Evolutionary conservation across 208 protist genomes (phyloP), one percentile per base, ranked within the genome.

Genomic region (Leishmania martiniquensis): DNA sequence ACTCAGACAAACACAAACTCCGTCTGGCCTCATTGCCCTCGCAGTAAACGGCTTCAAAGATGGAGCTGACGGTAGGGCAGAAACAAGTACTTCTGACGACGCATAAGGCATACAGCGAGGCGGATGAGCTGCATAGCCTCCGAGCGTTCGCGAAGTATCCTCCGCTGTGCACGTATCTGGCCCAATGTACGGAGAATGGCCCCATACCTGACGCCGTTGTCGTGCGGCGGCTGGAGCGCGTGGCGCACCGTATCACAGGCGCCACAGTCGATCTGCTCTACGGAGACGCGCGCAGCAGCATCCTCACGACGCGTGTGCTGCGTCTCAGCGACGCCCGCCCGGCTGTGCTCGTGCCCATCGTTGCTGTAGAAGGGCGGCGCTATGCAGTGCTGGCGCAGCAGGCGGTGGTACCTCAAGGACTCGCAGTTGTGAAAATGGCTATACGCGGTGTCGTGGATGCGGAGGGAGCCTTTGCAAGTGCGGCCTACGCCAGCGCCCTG

Each of bases 31-130:
- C 15, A 42, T 32, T 12, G 0, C 49, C 32, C n/a, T n/a, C 13
- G 25, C n/a, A 57, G 5, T 51, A 39, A 25, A 60, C 13, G 45
- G 4, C 7, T 47, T 72, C n/a, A 34, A 20, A 9, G 45, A 95
- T 95, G 91, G 91, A 95, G 52, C 20, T 95, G 0, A 49, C 75
- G n/a, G 78, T 95, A 20, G 78, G 80, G 15, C 72, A 79, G n/a
- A 60, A 57, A 52, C 68, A 65, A 15, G 89, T 88, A 57, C 73
- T 92, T 10, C 77, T 95, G 52, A 86, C 89, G 22, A 87, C 85
- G 44, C 89, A 95, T 83, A 93, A 93, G 63, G 89, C 87, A n/a
- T 93, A 89, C 76, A 76, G 81, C 52, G 86, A 89, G 76, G 72
- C 80, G 22, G 78, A 79, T 44, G 79, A 84, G 65, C 57, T 78